Evolutionary conservation across 257 asterid genomes (phyloP), one percentile per base, ranked within the genome.

Genomic region (Cynanchum wilfordii): DNA sequence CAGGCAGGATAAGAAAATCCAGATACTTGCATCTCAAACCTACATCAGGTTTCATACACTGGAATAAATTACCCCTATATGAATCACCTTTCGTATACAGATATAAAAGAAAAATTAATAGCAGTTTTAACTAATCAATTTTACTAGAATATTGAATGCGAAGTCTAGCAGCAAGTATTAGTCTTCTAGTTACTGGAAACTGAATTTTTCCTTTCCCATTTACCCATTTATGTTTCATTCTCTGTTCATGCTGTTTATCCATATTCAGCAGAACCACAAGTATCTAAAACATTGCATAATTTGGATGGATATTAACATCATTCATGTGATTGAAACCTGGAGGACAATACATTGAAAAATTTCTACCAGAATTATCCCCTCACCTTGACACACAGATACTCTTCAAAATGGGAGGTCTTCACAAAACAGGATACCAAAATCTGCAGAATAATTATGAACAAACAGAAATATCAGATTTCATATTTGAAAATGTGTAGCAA

Each of bases 391-490:
- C 99, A 90, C 25, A 92, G 85, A 79, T 95, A 95, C 75, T 95
- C 99, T 83, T 95, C 99, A 68, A 84, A 81, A 85, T 89, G 99
- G 9, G 99, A 92, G 66, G 99, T 95, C 95, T 95, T 95, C 91
- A 95, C 98, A 49, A 95, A 95, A 89, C 99, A 95, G 73, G 99
- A 95, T 22, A 92, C 76, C 88, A 92, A 40, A 74, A 95, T 92
- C 99, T 95, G 97, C 72, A 56, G 55, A 42, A 68, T 71, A 52
- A 44, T 72, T 60, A 73, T 60, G 65, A 69, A 45, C 45, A 30
- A 60, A 64, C 29, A 66, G 59, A 71, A 36, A 55, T n/a, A 70
- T 74, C 33, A 68, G 16, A 52, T 52, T 42, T 27, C 3, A 36
- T 2, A 22, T 67, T n/a, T 20, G 12, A 57, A 55, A 15, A 67